These are phyloP conservation scores for Hypericum androsaemum DNA, from an alignment of 345 rosid genomes.

Conservation along the genomic window DNA sequence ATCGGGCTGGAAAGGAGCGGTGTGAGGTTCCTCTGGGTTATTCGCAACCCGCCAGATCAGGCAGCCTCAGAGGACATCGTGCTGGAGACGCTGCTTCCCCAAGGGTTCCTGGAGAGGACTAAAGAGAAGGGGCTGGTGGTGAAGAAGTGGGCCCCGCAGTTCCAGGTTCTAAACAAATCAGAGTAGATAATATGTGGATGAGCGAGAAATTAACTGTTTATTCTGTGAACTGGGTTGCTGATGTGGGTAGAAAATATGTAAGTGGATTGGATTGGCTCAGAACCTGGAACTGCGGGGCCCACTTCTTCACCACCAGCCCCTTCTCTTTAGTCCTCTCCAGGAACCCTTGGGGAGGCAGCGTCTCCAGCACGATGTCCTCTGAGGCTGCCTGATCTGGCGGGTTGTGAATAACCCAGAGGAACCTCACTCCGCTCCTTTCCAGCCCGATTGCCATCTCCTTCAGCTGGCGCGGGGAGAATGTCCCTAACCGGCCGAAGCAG, in stretches of 20 bases:
- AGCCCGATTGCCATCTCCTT: slow-evolving; percentile 39
- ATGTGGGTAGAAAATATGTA: no score
- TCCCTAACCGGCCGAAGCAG: slow-evolving; percentile 41
- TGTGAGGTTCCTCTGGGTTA: slow-evolving; percentile 42
- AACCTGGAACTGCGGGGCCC: slow-evolving; percentile 57
- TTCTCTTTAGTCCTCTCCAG: slow-evolving; percentile 24
- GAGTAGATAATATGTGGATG: no score
- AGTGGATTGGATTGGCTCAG: no score
- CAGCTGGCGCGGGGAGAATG: slow-evolving; percentile 25
- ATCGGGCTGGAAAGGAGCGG: slow-evolving; percentile 33
- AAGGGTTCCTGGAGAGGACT: slow-evolving; percentile 32
- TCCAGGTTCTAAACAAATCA: slow-evolving; percentile 40
- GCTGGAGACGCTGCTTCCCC: slow-evolving; percentile 23
- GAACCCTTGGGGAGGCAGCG: slow-evolving; percentile 30
- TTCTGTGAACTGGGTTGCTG: no score
- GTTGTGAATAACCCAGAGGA: slow-evolving; percentile 40
- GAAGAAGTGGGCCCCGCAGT: slow-evolving; percentile 57
- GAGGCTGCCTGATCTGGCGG: slow-evolving; percentile 16
- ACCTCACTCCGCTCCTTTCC: slow-evolving; percentile 30
- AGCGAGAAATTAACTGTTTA: no score
- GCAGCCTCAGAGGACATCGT: slow-evolving; percentile 9
- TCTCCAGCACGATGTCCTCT: slow-evolving; percentile 15
- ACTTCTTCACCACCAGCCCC: slow-evolving; percentile 42
- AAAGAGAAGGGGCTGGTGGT: slow-evolving; percentile 35
- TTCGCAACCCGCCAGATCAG: slow-evolving; percentile 22